Evolutionary conservation across 2,329 filamentous ascomycete species (phyloP).

Genomic region (Diatrype stigma): DNA sequence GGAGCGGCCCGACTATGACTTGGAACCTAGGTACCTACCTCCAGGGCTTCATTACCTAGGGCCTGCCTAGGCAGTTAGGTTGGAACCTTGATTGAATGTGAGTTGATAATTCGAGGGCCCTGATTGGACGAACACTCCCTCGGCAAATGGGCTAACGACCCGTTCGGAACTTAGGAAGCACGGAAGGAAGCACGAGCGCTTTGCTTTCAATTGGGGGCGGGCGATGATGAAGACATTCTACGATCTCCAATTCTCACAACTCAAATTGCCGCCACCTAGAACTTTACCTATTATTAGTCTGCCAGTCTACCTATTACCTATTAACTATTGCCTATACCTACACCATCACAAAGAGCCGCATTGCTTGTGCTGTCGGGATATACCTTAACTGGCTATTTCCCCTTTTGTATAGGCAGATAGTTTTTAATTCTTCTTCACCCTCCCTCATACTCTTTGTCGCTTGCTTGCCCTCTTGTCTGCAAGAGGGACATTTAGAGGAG

Average conservation of each 20-base stretch:
- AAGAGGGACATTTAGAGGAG: conserved; percentile 3
- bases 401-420: conserved; percentile 1
- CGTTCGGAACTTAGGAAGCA: conserved; percentile 13
- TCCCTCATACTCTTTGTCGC: neutral
- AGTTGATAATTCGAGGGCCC: neutral
- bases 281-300: conserved; percentile 3
- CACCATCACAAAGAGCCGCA: neutral
- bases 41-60: neutral
- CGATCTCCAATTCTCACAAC: conserved; percentile 1
- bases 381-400: conserved; percentile 8
- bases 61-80: neutral
- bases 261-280: conserved; percentile 16
- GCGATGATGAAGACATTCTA: conserved; percentile 25
- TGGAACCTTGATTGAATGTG: too few relatives aligned
- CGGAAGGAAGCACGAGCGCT: too few relatives aligned
- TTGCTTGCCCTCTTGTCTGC: neutral
- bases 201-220: conserved; percentile 21
- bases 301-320: conserved; percentile 6
- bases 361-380: neutral
- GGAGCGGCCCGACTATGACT: neutral
- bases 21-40: neutral
- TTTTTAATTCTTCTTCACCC: neutral
- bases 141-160: neutral
- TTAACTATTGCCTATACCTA: neutral
- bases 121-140: neutral